Evolutionary conservation across 2,329 filamentous ascomycete genomes (phyloP), one percentile per base, ranked within the genome.

Genomic region (Fusarium multiceps): DNA sequence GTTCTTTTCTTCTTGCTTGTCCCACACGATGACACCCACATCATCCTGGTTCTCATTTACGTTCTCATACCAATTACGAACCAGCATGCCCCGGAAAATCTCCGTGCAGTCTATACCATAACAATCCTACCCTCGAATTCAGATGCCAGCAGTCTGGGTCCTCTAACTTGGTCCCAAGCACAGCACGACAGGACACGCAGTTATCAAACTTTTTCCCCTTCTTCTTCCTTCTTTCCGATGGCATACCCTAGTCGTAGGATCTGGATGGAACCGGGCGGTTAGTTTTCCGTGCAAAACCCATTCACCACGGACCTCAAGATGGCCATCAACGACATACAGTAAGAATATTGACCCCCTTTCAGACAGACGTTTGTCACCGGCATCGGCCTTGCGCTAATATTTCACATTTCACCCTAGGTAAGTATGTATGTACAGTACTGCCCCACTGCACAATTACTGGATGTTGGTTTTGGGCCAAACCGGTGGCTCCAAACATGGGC

Each of bases 401-500:
- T 37, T 12, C 34, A 37, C 18, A n/a, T 37, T 37, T 37, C 18
- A 37, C 34, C 10, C 32, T 37, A 37, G 16, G 27, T 28, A 28
- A 10, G 27, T 28, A 28, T 11, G 32, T 18, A 37, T 37, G 32
- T 34, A 34, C 16, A 25, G 16, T 37, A 37, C 32, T 37, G 16
- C 32, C 32, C 32, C 18, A 37, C 34, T n/a, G 18, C 34, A 37
- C 18, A 32, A 53, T 18, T 16, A 23, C 30, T 64, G 14, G 25
- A 43, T 42, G 45, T 55, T 56, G 43, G 54, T 41, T 49, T 37
- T 51, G 42, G 49, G 54, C 45, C 23, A 60, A 34, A 66, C 56
- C 58, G 45, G 71, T 72, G 54, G 71, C 66, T 57, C 68, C 61
- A 68, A 46, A 65, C 53, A 50, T 55, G 56, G 61, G 42, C 55